Percentiles rank a stretch among this genome's conserved stretches.
These are phyloP conservation scores for Plasmodium gonderi DNA, from an alignment of 169 alveolate species.

Conservation along the genomic window DNA sequence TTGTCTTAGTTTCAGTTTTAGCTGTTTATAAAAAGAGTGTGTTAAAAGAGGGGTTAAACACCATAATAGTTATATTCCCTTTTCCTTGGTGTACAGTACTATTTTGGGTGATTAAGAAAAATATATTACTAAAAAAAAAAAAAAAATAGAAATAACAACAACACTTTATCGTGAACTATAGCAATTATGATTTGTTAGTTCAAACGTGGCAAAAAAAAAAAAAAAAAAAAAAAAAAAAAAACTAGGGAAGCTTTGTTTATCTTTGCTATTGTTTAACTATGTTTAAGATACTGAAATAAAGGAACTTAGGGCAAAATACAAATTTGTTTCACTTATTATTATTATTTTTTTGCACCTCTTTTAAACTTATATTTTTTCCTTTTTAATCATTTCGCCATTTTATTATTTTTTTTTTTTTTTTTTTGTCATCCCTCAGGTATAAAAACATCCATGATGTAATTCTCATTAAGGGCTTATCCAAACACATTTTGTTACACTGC, in stretches of 20 bases:
- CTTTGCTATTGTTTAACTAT: not conserved
- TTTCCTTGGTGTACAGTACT: not conserved
- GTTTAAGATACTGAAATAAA: not conserved
- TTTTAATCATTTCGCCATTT: too few relatives aligned
- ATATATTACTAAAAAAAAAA: too few relatives aligned
- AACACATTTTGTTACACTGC: too few relatives aligned
- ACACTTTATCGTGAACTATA: not conserved
- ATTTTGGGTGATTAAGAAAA: not conserved
- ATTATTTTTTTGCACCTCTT: too few relatives aligned
- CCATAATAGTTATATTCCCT: not conserved
- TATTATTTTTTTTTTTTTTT: too few relatives aligned
- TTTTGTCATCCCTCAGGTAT: too few relatives aligned
- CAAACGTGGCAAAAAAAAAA: not conserved
- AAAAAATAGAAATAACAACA: not conserved
- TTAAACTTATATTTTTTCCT: too few relatives aligned
- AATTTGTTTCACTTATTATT: not conserved
- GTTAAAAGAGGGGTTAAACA: not conserved
- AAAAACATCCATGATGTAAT: too few relatives aligned
- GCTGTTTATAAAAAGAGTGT: not conserved
- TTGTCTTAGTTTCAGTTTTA: too few relatives aligned
- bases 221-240: not conserved
- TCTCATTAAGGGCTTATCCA: too few relatives aligned
- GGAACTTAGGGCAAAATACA: not conserved
- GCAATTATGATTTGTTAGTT: not conserved
- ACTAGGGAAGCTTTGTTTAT: not conserved